Conservation (phyloP, 495 filamentous ascomycete genomes). For the Cetradonia linearis region DNA sequence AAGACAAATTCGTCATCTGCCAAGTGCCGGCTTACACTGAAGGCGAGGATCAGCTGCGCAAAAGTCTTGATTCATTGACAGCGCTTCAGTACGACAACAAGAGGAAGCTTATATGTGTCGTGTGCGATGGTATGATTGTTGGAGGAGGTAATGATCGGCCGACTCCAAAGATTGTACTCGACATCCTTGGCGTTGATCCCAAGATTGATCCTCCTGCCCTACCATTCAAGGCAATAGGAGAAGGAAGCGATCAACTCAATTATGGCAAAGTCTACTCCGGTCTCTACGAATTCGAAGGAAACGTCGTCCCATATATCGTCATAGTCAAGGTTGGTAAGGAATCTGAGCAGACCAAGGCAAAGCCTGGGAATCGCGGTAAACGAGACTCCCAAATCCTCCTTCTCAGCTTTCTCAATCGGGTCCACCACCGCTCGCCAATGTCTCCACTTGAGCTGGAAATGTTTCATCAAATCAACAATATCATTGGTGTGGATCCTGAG, state of each 20-base stretch:
- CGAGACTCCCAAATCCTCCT: slow-evolving; percentile 81
- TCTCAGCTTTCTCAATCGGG: slow-evolving; percentile 88
- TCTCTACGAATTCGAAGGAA: slow-evolving; percentile 94
- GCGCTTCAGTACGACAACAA: slow-evolving; percentile 96
- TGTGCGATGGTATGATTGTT: slow-evolving; percentile 94
- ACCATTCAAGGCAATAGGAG: slow-evolving; percentile 82
- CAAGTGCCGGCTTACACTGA: slow-evolving; percentile 97
- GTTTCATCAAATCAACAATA: slow-evolving; percentile 98
- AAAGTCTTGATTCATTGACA: slow-evolving; percentile 88
- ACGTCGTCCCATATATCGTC: slow-evolving; percentile 92
- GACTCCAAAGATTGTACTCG: slow-evolving; percentile 92
- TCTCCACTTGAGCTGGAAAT: slow-evolving; percentile 92
- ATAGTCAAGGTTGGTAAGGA: slow-evolving; percentile 96
- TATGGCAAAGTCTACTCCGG: slow-evolving; percentile 98
- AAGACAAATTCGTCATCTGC: slow-evolving; percentile 98
- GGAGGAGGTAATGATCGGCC: slow-evolving; percentile 94
- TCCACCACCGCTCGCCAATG: slow-evolving; percentile 90
- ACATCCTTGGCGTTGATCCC: slow-evolving; percentile 93
- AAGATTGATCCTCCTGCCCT: slow-evolving; percentile 92
- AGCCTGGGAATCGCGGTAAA: slow-evolving; percentile 96
- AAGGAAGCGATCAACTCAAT: slow-evolving; percentile 87
- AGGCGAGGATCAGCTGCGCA: slow-evolving; percentile 85
- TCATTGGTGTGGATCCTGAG: slow-evolving; percentile 95
- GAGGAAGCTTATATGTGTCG: slow-evolving; percentile 82
- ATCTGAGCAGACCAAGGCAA: slow-evolving; percentile 80